Evolutionary conservation across 805 yeast species (phyloP), one percentile per base, ranked within the genome.

Genomic region (Tetrapisispora arboricola): DNA sequence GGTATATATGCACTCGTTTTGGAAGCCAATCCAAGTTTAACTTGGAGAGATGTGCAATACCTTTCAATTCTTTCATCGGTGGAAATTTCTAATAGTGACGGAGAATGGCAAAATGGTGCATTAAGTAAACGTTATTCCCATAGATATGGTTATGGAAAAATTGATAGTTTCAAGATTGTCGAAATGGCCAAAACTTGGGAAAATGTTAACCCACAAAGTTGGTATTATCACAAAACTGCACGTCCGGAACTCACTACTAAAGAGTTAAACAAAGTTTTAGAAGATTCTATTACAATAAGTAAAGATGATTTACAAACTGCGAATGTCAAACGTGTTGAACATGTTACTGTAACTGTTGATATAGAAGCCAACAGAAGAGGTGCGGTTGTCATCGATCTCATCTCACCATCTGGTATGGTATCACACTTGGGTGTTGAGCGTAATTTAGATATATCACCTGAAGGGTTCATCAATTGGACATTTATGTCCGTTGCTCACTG

Each of bases 401-500:
- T 65, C 7, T 82, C 95, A 3, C 98, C 98, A 4, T 53, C 60
- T 25, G 95, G 95, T 1, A 69, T 83, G 24, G 65, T 65, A 8
- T 85, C 95, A 16, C 73, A 76, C 34, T 68, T 92, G 45, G 96
- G 92, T 0, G 73, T 78, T 19, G 68, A 70, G 16, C 73, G 98
- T 50, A 63, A 63, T 6, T 49, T 62, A 16, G 98, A 92, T 60
- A 48, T 43, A 8, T 68, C 77, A 6, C 46, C 50, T 2, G 66
- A 57, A 1, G 95, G 95, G 0, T 82, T 85, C 48, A 51, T 57
- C 5, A 70, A 82, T 49, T 92, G 98, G 98, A 83, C 84, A 1
- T 92, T 92, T 56, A 85, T 88, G 85, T 75, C 90, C 10, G 97
- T 92, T n/a, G 96, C 95, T 1, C 97, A 92, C 59, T 92, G 97